phyloP scores from a whole-genome alignment of 2,329 filamentous ascomycete species.

The Geosmithia putterillii region DNA sequence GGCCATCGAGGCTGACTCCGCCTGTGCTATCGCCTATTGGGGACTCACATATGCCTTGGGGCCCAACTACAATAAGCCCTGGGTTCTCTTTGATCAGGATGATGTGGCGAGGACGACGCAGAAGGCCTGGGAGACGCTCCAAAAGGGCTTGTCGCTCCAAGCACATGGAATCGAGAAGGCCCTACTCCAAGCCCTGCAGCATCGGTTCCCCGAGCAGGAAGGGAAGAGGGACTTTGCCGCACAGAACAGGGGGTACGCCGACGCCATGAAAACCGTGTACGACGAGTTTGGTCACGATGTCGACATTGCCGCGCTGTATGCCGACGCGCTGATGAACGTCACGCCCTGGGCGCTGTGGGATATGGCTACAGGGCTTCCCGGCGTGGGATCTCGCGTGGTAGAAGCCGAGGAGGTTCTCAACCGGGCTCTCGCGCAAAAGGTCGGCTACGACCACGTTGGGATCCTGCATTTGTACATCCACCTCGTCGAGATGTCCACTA shows the following conservation, averaged over 20 bases:
- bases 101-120: slow-evolving; percentile 2
- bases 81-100: slow-evolving; percentile 8
- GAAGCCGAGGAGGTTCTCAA: slow-evolving; percentile 7
- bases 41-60: slow-evolving; percentile 42
- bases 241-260: slow-evolving; percentile 7
- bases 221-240: slow-evolving; percentile 3
- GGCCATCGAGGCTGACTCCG: slow-evolving; percentile 27
- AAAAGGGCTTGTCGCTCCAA: slow-evolving; percentile 4
- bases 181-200: slow-evolving; percentile 6
- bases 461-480: slow-evolving; percentile 11
- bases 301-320: slow-evolving; percentile 7
- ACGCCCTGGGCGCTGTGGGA: slow-evolving; percentile 7
- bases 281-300: slow-evolving; percentile 5
- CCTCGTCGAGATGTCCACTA: slow-evolving; percentile 12
- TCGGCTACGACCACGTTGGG: slow-evolving; percentile 8
- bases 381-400: slow-evolving; percentile 5
- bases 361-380: slow-evolving; percentile 5
- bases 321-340: slow-evolving; percentile 10
- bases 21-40: slow-evolving; percentile 37
- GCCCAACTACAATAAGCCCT: slow-evolving; percentile 32
- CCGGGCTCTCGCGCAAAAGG: slow-evolving; percentile 3
- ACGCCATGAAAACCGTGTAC: slow-evolving; percentile 8
- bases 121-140: slow-evolving; percentile 2
- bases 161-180: slow-evolving; percentile 4
- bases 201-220: slow-evolving; percentile 6